Conservation (phyloP, 495 filamentous ascomycete species). For the Penicillium bialowiezense region DNA sequence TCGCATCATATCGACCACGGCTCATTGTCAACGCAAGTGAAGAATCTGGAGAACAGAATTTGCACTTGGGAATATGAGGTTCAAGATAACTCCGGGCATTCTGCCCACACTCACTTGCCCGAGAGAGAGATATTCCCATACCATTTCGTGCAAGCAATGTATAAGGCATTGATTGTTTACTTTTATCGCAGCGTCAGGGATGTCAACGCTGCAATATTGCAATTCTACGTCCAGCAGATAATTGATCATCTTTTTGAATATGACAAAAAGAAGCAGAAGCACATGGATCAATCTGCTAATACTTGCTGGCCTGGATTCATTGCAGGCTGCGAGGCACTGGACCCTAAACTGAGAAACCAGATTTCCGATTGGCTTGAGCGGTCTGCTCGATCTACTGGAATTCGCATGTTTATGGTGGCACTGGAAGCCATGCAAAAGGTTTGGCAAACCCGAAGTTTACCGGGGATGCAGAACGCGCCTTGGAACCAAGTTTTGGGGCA, state of each 20-base stretch:
- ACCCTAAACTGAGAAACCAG: constrained; percentile 5
- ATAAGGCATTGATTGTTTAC: constrained; percentile 15
- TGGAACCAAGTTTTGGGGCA: constrained; percentile 9
- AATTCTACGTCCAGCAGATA: constrained; percentile 11
- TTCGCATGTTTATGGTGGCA: constrained; percentile 16
- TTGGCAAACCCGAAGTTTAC: constrained; percentile 5
- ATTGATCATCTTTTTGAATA: constrained; percentile 14
- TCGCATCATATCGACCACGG: not conserved
- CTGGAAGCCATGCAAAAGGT: constrained; percentile 12
- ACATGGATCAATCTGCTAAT: constrained; percentile 9
- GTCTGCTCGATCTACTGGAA: constrained; percentile 6
- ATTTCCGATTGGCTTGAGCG: constrained; percentile 8
- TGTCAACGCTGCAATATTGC: constrained; percentile 8
- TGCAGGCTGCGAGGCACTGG: constrained; percentile 12
- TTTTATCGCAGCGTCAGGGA: constrained; percentile 14
- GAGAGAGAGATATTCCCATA: constrained; percentile 9
- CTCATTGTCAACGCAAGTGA: not conserved
- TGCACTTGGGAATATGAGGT: not conserved
- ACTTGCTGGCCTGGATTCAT: constrained; percentile 17
- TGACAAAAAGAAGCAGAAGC: constrained; percentile 11
- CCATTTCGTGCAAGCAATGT: constrained; percentile 12
- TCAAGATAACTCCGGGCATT: not conserved
- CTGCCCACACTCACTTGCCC: not conserved
- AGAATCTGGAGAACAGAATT: not conserved
- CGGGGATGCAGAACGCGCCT: constrained; percentile 8